Evolutionary conservation across 2,329 filamentous ascomycete species (phyloP), one percentile per base, ranked within the genome.

Genomic region (Aspergillus ochraceoroseus): DNA sequence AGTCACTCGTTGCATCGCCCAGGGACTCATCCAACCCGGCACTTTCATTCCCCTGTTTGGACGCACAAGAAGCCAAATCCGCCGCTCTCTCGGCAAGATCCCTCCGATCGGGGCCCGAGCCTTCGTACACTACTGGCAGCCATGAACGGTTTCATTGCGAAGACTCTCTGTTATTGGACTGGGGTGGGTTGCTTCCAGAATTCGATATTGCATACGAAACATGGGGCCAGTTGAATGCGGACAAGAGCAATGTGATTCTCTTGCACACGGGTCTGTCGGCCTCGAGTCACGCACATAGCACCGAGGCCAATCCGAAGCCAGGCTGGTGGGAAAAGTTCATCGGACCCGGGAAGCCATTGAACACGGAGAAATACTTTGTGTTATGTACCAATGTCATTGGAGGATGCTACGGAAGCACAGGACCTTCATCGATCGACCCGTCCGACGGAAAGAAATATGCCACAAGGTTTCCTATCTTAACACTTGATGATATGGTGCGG

Each of bases 241-340:
- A 88, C 65, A 84, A 77, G 64, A 87, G 80, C 59, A 98, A 98
- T 63, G 88, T 82, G 3, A 92, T 98, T 47, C 75, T 98, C 6
- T 70, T 98, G 2, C 88, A 96, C 62, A 98, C 92, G 0, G 92
- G 92, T 6, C 75, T 98, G 4, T 95, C 89, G 0, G 92, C 92
- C n/a, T 95, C 89, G 5, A 96, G 89, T 42, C 92, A 98, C 67
- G 92, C 92, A 2, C 89, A 89, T 59, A 95, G 88, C 43, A 96
- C 90, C n/a, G 74, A 78, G 37, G 71, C 74, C 7, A 98, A 98
- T 63, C 77, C 86, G 0, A 85, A 89, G 62, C 84, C 88, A 0
- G 92, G 92, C 3, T 98, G 92, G 92, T 98, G 92, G 92, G 92
- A 98, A 67, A 90, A 85, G 64, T 98, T 98, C 63, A 96, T 98